phyloP scores from a whole-genome alignment of 129 eudicot species.

The Dittrichia graveolens region DNA sequence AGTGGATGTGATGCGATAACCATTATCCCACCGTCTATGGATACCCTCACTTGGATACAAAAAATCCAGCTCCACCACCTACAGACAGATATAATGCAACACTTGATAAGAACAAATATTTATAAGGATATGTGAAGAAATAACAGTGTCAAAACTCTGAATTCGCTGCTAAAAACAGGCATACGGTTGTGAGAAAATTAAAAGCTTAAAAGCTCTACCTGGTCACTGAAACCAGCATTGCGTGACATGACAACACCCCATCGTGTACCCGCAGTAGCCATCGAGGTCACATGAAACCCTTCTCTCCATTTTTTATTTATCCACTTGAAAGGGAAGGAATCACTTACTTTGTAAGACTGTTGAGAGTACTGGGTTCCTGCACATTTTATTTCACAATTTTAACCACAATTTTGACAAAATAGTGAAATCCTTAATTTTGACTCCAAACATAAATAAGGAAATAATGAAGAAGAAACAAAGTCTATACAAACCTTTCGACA shows the following conservation, averaged over 20 bases:
- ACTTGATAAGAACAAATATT: neutral
- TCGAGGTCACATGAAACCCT: constrained; percentile 85
- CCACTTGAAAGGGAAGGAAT: constrained; percentile 87
- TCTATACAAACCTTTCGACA: constrained; percentile 74
- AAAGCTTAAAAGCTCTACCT: constrained; percentile 40
- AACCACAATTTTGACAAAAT: neutral
- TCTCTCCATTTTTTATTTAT: constrained; percentile 88
- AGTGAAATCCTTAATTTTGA: neutral
- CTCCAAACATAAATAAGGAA: no score
- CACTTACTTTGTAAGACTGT: constrained; percentile 86
- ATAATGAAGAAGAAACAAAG: neutral
- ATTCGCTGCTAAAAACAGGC: neutral
- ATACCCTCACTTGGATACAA: constrained; percentile 84
- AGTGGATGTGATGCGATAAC: constrained; percentile 73
- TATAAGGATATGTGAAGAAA: neutral
- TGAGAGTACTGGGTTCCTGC: constrained; percentile 74
- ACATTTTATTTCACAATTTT: neutral
- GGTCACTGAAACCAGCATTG: constrained; percentile 76
- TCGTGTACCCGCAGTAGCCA: constrained; percentile 82
- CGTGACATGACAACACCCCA: constrained; percentile 96
- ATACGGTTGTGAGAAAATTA: neutral
- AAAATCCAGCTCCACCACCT: constrained; percentile 87
- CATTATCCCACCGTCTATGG: constrained; percentile 78
- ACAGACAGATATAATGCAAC: neutral
- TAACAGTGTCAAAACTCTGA: neutral